Percentiles rank a stretch among this genome's conserved stretches.
Evolutionary conservation across 2,329 filamentous ascomycete species (phyloP).

Genomic region (Aspergillus unguis): DNA sequence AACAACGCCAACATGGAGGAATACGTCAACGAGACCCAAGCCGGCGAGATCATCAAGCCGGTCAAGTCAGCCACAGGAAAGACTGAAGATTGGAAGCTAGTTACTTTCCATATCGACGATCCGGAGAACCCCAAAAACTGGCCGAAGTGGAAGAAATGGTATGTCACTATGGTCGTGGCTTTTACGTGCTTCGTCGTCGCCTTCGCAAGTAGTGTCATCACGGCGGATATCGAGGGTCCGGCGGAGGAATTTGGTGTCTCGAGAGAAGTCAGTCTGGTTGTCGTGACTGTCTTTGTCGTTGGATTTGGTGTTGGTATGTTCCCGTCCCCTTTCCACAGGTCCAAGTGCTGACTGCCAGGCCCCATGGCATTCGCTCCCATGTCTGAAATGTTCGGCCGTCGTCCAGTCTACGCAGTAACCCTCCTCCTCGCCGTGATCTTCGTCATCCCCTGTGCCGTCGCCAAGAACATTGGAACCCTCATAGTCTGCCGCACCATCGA

Average conservation of each 20-base stretch:
- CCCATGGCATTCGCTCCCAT: slow-evolving; percentile 78
- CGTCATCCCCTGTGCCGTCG: slow-evolving; percentile 73
- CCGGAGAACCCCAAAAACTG: slow-evolving; percentile 82
- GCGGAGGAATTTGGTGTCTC: slow-evolving; percentile 63
- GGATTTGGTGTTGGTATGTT: slow-evolving; percentile 70
- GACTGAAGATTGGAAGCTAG: slow-evolving; percentile 58
- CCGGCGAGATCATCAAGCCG: slow-evolving; percentile 59
- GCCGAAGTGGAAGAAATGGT: slow-evolving; percentile 76
- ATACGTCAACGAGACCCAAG: slow-evolving; percentile 60
- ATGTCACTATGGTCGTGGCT: slow-evolving; percentile 80
- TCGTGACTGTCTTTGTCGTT: slow-evolving; percentile 73
- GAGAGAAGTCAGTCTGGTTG: slow-evolving; percentile 68
- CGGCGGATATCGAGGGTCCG: slow-evolving; percentile 67
- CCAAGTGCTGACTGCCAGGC: slow-evolving; percentile 39
- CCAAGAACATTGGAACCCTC: slow-evolving; percentile 72
- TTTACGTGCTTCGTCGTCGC: slow-evolving; percentile 71
- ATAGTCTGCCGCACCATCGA: slow-evolving; percentile 74
- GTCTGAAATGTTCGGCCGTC: slow-evolving; percentile 70
- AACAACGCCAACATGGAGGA: slow-evolving; percentile 62
- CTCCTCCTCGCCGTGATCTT: slow-evolving; percentile 71
- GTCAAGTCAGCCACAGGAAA: slow-evolving; percentile 52
- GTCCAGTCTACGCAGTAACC: slow-evolving; percentile 67
- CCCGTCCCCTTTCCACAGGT: background rate
- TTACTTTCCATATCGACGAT: slow-evolving; percentile 69
- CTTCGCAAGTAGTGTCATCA: slow-evolving; percentile 71